Conservation (phyloP, 2,329 filamentous ascomycete species). For the Cercospora janseana region DNA sequence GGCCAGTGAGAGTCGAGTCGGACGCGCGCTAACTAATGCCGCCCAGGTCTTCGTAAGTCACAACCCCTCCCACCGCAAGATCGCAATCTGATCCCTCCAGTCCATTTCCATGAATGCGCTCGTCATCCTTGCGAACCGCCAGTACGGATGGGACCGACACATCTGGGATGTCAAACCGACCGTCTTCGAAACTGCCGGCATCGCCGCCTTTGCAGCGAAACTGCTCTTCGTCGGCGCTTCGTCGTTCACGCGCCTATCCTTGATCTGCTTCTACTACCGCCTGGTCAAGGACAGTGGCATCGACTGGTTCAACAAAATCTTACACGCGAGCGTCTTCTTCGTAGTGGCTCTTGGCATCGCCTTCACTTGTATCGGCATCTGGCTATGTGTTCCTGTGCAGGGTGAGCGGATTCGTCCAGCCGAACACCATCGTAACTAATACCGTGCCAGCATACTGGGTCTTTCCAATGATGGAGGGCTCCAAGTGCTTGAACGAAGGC, state of each 20-base stretch:
- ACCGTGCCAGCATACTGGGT: constrained; percentile 43
- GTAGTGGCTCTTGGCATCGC: constrained; percentile 41
- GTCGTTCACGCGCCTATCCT: constrained; percentile 45
- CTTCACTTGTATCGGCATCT: constrained; percentile 41
- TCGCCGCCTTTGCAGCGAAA: constrained; percentile 46
- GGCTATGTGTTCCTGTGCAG: constrained; percentile 39
- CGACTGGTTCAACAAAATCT: constrained; percentile 41
- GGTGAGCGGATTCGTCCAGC: background rate
- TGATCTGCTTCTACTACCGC: constrained; percentile 50
- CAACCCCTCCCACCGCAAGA: no score
- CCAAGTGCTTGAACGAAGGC: constrained; percentile 45
- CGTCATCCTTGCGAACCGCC: constrained; percentile 44
- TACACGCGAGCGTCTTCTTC: constrained; percentile 42
- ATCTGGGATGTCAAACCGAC: constrained; percentile 12
- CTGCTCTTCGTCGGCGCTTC: constrained; percentile 44
- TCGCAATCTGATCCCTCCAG: background rate
- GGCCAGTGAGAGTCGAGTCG: background rate
- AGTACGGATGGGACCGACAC: constrained; percentile 42
- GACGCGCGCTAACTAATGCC: background rate
- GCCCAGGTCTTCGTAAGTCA: constrained; percentile 16
- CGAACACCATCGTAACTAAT: constrained; percentile 16
- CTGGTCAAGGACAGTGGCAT: constrained; percentile 44
- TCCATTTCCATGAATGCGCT: constrained; percentile 40
- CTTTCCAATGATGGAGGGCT: constrained; percentile 34
- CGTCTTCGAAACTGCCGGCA: constrained; percentile 32